These are phyloP conservation scores for Botrytis cinerea DNA, from an alignment of 2,329 filamentous ascomycete genomes.

Conservation along the genomic window DNA sequence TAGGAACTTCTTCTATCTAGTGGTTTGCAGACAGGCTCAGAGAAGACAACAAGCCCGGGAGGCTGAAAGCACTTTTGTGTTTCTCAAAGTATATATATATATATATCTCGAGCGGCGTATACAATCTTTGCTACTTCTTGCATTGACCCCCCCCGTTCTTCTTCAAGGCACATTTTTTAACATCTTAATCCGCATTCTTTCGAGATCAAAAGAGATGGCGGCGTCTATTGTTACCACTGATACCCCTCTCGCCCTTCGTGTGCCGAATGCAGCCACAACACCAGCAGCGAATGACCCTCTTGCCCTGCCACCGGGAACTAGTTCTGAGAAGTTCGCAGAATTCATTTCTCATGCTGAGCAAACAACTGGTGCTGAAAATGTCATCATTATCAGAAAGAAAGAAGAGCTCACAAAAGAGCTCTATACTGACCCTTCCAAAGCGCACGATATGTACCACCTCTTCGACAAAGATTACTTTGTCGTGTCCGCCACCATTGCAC, in stretches of 20 bases:
- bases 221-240: background rate
- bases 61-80: background rate
- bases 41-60: background rate
- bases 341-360: slow-evolving; percentile 20
- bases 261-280: background rate
- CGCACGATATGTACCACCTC: slow-evolving; percentile 46
- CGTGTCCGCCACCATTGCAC: slow-evolving; percentile 23
- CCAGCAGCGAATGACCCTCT: slow-evolving; percentile 22
- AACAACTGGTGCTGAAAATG: slow-evolving; percentile 21
- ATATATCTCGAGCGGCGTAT: background rate
- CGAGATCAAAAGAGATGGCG: background rate
- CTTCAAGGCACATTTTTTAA: background rate
- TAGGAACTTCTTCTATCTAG: background rate
- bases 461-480: slow-evolving; percentile 47
- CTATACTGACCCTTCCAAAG: slow-evolving; percentile 27
- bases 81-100: background rate
- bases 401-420: slow-evolving; percentile 25
- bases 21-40: too few species aligned
- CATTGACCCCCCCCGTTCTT: background rate
- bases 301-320: slow-evolving; percentile 26
- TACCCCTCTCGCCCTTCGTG: background rate
- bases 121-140: background rate
- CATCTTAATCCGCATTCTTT: background rate
- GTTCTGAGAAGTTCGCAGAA: slow-evolving; percentile 21
- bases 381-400: slow-evolving; percentile 23